Conservation (phyloP, 2,329 filamentous ascomycete species). For the Aureobasidium subglaciale region DNA sequence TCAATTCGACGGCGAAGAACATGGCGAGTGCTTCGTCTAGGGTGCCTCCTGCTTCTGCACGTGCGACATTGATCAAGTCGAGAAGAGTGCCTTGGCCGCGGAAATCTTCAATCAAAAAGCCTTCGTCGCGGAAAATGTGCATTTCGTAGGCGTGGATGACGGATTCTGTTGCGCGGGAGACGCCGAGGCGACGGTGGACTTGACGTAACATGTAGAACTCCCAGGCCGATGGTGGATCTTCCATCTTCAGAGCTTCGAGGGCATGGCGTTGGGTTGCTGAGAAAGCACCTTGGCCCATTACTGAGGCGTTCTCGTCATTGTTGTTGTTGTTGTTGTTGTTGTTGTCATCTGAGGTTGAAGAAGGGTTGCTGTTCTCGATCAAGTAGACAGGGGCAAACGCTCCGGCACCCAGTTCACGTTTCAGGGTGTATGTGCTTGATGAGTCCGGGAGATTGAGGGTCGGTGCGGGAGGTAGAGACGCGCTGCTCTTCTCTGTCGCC, state of each 20-base stretch:
- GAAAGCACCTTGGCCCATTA: slow-evolving; percentile 57
- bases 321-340: slow-evolving; percentile 37
- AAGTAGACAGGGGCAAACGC: slow-evolving; percentile 95
- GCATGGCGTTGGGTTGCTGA: slow-evolving; percentile 45
- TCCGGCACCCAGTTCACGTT: slow-evolving; percentile 80
- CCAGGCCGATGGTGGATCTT: slow-evolving; percentile 81
- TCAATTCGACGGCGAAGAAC: slow-evolving; percentile 89
- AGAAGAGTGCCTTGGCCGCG: slow-evolving; percentile 85
- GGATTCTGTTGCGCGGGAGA: slow-evolving; percentile 62
- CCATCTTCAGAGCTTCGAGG: slow-evolving; percentile 90
- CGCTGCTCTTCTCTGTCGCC: slow-evolving; percentile 52
- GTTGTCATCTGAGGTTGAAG: slow-evolving; percentile 20
- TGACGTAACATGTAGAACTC: slow-evolving; percentile 94
- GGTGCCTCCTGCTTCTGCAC: slow-evolving; percentile 47
- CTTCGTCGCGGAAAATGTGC: slow-evolving; percentile 85
- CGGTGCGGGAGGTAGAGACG: slow-evolving; percentile 53
- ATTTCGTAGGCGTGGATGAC: slow-evolving; percentile 81
- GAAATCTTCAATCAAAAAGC: slow-evolving; percentile 81
- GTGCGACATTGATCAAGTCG: slow-evolving; percentile 86
- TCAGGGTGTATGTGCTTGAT: slow-evolving; percentile 65
- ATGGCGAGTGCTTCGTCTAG: slow-evolving; percentile 90
- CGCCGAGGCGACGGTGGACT: slow-evolving; percentile 67
- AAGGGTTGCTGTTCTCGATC: slow-evolving; percentile 54
- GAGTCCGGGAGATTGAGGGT: slow-evolving; percentile 61
- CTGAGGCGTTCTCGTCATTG: slow-evolving; percentile 38